Evolutionary conservation across 2,329 filamentous ascomycete species (phyloP).

Genomic region (Botrytis deweyae): DNA sequence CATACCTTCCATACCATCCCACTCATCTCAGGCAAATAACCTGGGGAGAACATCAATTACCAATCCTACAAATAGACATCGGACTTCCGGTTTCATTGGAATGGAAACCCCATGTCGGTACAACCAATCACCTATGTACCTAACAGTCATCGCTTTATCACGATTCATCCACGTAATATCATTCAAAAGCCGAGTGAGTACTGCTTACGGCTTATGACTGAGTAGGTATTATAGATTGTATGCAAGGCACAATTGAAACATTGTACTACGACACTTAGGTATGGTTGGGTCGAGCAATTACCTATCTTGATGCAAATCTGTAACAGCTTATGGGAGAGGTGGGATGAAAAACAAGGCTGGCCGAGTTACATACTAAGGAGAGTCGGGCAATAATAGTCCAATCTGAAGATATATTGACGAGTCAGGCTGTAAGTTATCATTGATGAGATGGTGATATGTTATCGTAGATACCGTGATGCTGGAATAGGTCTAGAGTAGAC

Average conservation of each 20-base stretch:
- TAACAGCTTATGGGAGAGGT: not conserved
- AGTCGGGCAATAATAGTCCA: not conserved
- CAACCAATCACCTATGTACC: not conserved
- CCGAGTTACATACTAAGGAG: not conserved
- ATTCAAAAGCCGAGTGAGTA: not conserved
- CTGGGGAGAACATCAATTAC: not conserved
- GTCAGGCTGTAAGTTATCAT: not conserved
- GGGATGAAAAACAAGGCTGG: conserved; percentile 8
- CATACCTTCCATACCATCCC: not conserved
- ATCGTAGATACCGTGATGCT: not conserved
- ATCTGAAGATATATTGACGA: not conserved
- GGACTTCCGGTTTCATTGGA: conserved; percentile 2
- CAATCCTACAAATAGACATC: not conserved
- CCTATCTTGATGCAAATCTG: not conserved
- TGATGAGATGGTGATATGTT: not conserved
- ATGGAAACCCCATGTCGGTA: not conserved
- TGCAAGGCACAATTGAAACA: conserved; percentile 10
- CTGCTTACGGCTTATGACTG: too few relatives aligned
- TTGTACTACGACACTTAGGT: not conserved
- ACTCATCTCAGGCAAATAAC: not conserved
- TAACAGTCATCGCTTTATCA: not conserved
- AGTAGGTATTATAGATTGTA: not conserved
- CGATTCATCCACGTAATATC: not conserved
- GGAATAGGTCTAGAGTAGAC: not conserved
- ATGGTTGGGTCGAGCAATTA: not conserved